Evolutionary conservation across 139 green algal genomes (phyloP), one percentile per base, ranked within the genome.

Genomic region (Tetraselmis striata): DNA sequence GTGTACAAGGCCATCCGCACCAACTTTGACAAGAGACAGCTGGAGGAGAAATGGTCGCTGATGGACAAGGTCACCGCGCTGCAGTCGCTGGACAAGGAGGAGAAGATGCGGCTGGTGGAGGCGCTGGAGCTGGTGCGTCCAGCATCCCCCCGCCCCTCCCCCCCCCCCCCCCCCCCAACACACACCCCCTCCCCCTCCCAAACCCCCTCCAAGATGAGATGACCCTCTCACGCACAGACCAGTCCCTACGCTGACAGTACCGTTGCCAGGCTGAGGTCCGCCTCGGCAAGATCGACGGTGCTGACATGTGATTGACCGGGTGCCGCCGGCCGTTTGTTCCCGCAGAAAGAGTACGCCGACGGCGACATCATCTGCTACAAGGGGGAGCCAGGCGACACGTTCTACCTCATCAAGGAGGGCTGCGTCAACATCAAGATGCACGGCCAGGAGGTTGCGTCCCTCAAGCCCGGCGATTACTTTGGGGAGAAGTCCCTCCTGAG

Each of bases 1-100:
- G 93, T 96, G 79, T 98, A 96, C 85, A 84, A 87, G n/a, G 87
- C 92, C n/a, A 90, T 98, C 75, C 95, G 93, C 84, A 89, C 88
- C 32, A 94, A 88, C 31, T 91, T 92, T n/a, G n/a, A n/a, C 83
- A 87, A 87, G 31, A 78, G 93, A 45, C 83, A 90, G 80, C 32
- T 86, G 26, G 85, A 78, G 0, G 81, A 93, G 77, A 88, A 92
- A 84, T 82, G 92, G 28, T 85, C 91, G 28, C 87, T 96, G 30
- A 31, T 92, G 26, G 87, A 91, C 31, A 31, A n/a, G 1, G 92
- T 96, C 78, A 90, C 94, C 2, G 82, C 92, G 67, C 87, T 98
- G 58, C 88, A 90, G 59, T 80, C 91, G 74, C 90, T 97, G 83
- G 84, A 45, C 30, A 90, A 91, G 58, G 89, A 94, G 29, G 90